phyloP scores from a whole-genome alignment of 331 rosid species.

The Rosa hybrid region DNA sequence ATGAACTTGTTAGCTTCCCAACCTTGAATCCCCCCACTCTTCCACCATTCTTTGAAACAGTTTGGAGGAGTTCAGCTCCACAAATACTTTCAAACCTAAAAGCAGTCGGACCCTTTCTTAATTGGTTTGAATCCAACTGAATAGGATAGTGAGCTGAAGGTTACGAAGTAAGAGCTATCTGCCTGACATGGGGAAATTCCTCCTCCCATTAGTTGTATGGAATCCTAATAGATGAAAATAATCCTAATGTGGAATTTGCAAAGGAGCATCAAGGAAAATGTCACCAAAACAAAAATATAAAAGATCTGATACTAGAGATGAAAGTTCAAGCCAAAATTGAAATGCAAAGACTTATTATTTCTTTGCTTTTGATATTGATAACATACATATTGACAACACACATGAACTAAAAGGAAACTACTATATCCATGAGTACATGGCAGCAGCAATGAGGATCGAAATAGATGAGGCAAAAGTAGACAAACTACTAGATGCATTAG shows the following conservation, averaged over 20 bases:
- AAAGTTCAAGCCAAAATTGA: slow-evolving; percentile 5
- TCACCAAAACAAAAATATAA: neutral
- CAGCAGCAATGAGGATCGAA: neutral
- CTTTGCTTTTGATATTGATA: neutral
- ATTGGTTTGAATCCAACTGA: too few species aligned
- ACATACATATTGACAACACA: neutral
- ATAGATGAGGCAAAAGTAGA: neutral
- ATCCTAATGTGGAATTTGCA: neutral
- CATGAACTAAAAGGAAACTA: neutral
- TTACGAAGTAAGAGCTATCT: too few species aligned
- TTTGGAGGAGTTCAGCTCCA: too few species aligned
- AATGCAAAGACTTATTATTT: neutral
- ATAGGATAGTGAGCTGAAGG: too few species aligned
- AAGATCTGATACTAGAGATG: neutral
- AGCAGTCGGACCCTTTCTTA: too few species aligned
- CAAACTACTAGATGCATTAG: neutral
- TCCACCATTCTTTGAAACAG: too few species aligned
- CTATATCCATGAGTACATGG: neutral
- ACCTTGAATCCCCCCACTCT: too few species aligned
- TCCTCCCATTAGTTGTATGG: too few species aligned
- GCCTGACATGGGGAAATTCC: too few species aligned
- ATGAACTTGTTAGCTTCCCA: too few species aligned
- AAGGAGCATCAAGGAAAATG: neutral
- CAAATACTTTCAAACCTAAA: too few species aligned
- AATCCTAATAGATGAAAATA: too few species aligned